phyloP scores from a whole-genome alignment of 2,329 filamentous ascomycete species.

The Trematosphaeria pertusa region DNA sequence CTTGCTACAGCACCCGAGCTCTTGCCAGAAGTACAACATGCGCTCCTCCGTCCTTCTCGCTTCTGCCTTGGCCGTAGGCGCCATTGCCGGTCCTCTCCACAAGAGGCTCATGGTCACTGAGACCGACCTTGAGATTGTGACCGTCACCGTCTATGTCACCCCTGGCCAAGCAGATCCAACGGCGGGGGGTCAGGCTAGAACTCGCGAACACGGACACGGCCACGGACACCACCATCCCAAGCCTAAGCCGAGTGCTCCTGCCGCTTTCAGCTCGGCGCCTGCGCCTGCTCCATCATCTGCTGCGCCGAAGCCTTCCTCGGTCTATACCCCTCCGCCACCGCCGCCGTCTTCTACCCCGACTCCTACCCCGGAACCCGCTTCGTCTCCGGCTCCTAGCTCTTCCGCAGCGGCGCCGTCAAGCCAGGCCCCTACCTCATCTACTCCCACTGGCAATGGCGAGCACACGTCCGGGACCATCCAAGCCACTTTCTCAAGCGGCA shows the following conservation, averaged over 20 bases:
- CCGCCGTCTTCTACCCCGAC: constrained; percentile 6
- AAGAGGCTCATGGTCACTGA: constrained; percentile 32
- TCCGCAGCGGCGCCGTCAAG: constrained; percentile 2
- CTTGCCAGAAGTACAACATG: constrained; percentile 37
- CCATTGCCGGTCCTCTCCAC: constrained; percentile 32
- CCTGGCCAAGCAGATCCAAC: constrained; percentile 10
- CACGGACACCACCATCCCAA: constrained; percentile 5
- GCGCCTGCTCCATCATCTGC: no score
- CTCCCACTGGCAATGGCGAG: constrained; percentile 10
- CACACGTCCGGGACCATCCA: constrained; percentile 32
- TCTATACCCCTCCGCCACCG: not conserved
- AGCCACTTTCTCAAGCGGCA: constrained; percentile 30
- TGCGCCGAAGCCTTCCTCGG: constrained; percentile 3
- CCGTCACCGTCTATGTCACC: constrained; percentile 29
- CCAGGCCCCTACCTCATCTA: constrained; percentile 16
- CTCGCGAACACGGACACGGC: no score
- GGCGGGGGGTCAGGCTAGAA: no score
- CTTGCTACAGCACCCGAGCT: constrained; percentile 9
- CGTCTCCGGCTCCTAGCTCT: constrained; percentile 7
- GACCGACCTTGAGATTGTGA: constrained; percentile 26
- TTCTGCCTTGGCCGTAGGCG: constrained; percentile 32
- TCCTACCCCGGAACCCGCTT: constrained; percentile 1
- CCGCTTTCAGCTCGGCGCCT: no score
- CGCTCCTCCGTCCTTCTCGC: constrained; percentile 33
- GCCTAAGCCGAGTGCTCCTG: not conserved